Conservation (phyloP, 164 flowering plant species). For the Pachysandra terminalis region DNA sequence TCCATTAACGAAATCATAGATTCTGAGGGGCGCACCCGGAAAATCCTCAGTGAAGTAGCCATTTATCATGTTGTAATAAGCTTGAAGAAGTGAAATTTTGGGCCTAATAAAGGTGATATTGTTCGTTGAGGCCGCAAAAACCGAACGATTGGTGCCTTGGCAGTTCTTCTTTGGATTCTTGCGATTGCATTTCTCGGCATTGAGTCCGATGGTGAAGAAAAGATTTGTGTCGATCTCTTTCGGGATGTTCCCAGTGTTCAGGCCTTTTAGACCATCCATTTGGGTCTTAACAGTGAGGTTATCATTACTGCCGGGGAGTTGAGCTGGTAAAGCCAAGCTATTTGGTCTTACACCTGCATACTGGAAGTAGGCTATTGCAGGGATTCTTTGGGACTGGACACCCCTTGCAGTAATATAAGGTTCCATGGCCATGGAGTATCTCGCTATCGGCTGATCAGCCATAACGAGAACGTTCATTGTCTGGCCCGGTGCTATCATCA, state of each 20-base stretch:
- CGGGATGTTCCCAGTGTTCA: slow-evolving; percentile 32
- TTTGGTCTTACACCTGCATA: slow-evolving; percentile 35
- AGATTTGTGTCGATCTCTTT: slow-evolving; percentile 43
- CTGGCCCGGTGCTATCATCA: slow-evolving; percentile 71
- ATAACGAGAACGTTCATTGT: slow-evolving; percentile 55
- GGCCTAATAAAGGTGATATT: slow-evolving; percentile 54
- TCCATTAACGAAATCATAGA: slow-evolving; percentile 60
- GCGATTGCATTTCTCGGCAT: slow-evolving; percentile 44
- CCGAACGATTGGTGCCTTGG: slow-evolving; percentile 38
- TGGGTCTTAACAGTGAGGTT: slow-evolving; percentile 39
- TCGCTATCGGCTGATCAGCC: slow-evolving; percentile 46
- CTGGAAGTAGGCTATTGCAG: slow-evolving; percentile 50
- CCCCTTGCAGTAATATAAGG: slow-evolving; percentile 44
- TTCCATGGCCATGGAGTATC: slow-evolving; percentile 64
- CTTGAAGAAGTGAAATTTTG: slow-evolving; percentile 45
- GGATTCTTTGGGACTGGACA: slow-evolving; percentile 35
- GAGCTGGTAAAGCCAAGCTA: slow-evolving; percentile 28
- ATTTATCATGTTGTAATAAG: slow-evolving; percentile 38
- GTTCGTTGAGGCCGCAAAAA: slow-evolving; percentile 60
- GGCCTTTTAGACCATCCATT: slow-evolving; percentile 56
- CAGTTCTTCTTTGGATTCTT: slow-evolving; percentile 43
- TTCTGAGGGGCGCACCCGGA: slow-evolving; percentile 45
- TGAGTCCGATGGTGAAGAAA: slow-evolving; percentile 61
- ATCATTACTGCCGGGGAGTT: slow-evolving; percentile 41
- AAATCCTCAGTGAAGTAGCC: slow-evolving; percentile 56